phyloP scores from a whole-genome alignment of 2,329 filamentous ascomycete species.

The Dactylellina drechsleri region DNA sequence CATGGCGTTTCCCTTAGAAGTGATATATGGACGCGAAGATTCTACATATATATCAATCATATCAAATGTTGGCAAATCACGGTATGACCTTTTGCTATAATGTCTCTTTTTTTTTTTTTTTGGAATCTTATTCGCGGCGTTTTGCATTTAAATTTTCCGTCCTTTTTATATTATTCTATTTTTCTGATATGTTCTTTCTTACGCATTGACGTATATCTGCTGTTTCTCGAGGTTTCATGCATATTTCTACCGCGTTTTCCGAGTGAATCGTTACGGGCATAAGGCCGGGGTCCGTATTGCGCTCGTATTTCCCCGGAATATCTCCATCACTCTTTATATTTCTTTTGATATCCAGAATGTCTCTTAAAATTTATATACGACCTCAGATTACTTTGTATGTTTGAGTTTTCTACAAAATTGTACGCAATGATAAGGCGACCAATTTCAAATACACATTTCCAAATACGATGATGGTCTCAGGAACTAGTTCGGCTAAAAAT shows the following conservation, averaged over 20 bases:
- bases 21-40: conserved; percentile 35
- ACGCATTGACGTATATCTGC: conserved; percentile 21
- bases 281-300: background rate
- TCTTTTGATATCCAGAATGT: background rate
- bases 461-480: background rate
- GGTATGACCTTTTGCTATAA: conserved; percentile 9
- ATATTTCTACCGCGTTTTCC: conserved; percentile 24
- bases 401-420: no score
- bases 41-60: conserved; percentile 3
- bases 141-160: conserved; percentile 4
- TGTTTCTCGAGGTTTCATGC: conserved; percentile 30
- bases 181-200: conserved; percentile 4
- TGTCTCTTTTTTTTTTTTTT: conserved; percentile 14
- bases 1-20: conserved; percentile 35
- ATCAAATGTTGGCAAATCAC: conserved; percentile 4
- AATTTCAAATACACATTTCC: no score
- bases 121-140: background rate
- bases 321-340: background rate
- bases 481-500: no score
- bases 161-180: conserved; percentile 14
- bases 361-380: background rate
- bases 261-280: background rate
- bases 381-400: no score
- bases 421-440: no score
- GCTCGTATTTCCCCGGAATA: conserved; percentile 16